phyloP scores from a whole-genome alignment of 306 rosid genomes.

The Rosa multiflora region DNA sequence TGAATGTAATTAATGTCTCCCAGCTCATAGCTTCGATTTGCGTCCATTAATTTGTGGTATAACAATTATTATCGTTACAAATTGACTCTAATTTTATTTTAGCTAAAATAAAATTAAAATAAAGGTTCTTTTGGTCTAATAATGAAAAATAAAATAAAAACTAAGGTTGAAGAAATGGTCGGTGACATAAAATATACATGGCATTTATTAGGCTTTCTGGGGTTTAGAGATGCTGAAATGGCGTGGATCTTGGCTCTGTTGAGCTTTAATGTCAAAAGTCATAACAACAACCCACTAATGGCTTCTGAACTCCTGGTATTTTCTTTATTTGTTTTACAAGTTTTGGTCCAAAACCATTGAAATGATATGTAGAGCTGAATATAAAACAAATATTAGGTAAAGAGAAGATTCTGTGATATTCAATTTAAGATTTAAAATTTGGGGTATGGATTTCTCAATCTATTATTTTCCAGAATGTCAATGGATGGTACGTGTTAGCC shows the following conservation, averaged over 20 bases:
- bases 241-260: slow-evolving; percentile 2
- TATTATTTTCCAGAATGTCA: slow-evolving; percentile 2
- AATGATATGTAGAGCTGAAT: neutral
- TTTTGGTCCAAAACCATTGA: neutral
- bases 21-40: neutral
- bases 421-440: neutral
- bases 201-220: neutral
- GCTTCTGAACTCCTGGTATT: neutral
- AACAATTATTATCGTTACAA: neutral
- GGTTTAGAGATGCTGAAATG: neutral
- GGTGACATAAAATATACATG: neutral
- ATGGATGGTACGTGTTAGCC: neutral
- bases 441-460: neutral
- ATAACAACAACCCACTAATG: neutral
- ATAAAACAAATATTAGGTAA: neutral
- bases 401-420: neutral
- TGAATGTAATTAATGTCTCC: slow-evolving; percentile 3
- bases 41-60: neutral
- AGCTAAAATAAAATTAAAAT: neutral
- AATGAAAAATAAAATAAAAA: neutral
- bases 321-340: neutral
- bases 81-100: neutral
- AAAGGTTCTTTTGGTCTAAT: too few species aligned
- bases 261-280: neutral
- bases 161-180: neutral